Evolutionary conservation across 768 basidiomycete species (phyloP), one percentile per base, ranked within the genome.

Genomic region (Russula earlei): DNA sequence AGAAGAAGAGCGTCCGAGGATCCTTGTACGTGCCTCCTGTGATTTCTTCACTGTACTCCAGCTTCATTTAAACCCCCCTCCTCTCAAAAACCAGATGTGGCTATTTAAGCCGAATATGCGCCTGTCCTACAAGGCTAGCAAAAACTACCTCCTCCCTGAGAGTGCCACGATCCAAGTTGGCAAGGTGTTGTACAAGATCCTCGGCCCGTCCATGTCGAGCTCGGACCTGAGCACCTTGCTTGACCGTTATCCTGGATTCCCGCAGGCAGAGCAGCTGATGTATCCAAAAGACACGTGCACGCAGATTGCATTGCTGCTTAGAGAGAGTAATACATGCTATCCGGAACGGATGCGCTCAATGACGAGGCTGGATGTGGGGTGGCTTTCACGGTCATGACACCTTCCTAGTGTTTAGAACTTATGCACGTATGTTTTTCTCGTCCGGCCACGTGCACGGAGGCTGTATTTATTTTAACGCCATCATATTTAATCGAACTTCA

Each of bases 71-170:
- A 52, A n/a, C n/a, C n/a, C n/a, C n/a, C n/a, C 15, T 27, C 27
- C 36, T 20, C 5, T 31, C 56, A 46, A 43, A 42, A 25, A 22
- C 15, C 24, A 94, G 92, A 76, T 97, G 20, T 97, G 95, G 94
- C 67, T 97, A 20, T 96, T 98, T 78, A 96, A 94, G 68, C 92
- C 93, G 0, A 83, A 77, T 60, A 81, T 98, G 62, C 81, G 79
- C 11, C 69, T 97, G 14, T 81, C 91, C 1, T 94, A 91, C 66
- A 77, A 79, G 43, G 75, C 79, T 9, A 69, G 78, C 6, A 69
- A 71, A 11, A 72, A 78, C 17, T 80, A 79, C 52, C 67, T 78
- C 7, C 74, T 91, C 20, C 79, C 84, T 8, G 80, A 81, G 66
- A 76, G 72, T 46, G 82, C 77, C 6, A 79, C 81, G 5, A 76